phyloP scores from a whole-genome alignment of 768 basidiomycete species.

The Fibroporia radiculosa region DNA sequence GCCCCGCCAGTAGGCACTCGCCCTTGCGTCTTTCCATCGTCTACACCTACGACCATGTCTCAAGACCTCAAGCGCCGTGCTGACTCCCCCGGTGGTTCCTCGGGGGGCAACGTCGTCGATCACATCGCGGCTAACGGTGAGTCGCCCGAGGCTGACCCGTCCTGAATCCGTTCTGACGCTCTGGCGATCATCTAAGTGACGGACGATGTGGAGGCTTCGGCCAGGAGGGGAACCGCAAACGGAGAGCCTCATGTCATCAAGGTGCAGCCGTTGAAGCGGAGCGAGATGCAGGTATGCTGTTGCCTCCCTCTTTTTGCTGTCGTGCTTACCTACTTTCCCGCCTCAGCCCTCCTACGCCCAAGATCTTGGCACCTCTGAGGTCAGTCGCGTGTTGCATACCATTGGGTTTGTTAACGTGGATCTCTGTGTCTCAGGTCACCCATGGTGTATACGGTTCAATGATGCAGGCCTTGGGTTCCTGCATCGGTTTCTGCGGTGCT shows the following conservation, averaged over 20 bases:
- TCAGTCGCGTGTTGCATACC: conserved; percentile 15
- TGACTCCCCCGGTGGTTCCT: conserved; percentile 29
- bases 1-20: too few species aligned
- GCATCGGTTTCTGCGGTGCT: conserved; percentile 64
- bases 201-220: conserved; percentile 33
- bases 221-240: neutral
- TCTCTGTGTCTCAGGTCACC: conserved; percentile 44
- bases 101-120: conserved; percentile 61
- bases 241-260: conserved; percentile 43
- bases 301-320: neutral
- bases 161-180: neutral
- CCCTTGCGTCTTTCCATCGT: too few species aligned
- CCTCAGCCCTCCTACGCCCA: conserved; percentile 86
- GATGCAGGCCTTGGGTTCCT: conserved; percentile 59
- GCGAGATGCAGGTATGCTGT: conserved; percentile 73
- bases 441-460: conserved; percentile 85
- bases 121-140: conserved; percentile 51
- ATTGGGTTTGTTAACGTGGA: neutral
- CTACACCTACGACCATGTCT: too few species aligned
- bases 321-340: conserved; percentile 5
- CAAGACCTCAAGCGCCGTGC: conserved; percentile 47
- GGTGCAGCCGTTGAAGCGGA: conserved; percentile 80
- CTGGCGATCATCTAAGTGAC: conserved; percentile 42
- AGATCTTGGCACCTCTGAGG: conserved; percentile 67
- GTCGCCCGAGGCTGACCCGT: conserved; percentile 9